phyloP scores from a whole-genome alignment of 2,329 filamentous ascomycete species.

The Aspergillus oerlinghausenensis region DNA sequence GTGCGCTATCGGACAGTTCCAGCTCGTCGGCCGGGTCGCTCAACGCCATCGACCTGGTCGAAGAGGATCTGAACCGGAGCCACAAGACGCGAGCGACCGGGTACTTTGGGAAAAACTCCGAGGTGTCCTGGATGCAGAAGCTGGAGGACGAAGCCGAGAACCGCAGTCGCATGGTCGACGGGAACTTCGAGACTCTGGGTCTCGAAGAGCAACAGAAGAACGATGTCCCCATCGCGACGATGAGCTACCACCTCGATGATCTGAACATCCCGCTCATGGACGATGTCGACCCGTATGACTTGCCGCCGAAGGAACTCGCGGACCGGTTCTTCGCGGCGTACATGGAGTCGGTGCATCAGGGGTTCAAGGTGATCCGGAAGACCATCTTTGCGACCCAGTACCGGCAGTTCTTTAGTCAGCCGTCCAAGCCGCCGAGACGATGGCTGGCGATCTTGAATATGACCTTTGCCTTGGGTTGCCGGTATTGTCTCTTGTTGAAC shows the following conservation, averaged over 20 bases:
- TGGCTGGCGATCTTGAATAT: slow-evolving; percentile 44
- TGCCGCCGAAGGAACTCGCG: slow-evolving; percentile 35
- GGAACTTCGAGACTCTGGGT: neutral
- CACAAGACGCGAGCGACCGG: slow-evolving; percentile 33
- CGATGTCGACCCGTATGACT: slow-evolving; percentile 30
- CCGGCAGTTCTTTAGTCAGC: slow-evolving; percentile 25
- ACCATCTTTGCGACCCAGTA: slow-evolving; percentile 37
- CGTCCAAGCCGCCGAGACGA: slow-evolving; percentile 25
- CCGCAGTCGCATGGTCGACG: slow-evolving; percentile 9
- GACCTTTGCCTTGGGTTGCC: slow-evolving; percentile 43
- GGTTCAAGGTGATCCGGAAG: slow-evolving; percentile 38
- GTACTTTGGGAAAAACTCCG: slow-evolving; percentile 43
- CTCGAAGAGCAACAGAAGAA: slow-evolving; percentile 1
- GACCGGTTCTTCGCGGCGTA: slow-evolving; percentile 37
- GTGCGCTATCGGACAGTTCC: slow-evolving; percentile 6
- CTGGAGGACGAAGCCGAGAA: slow-evolving; percentile 27
- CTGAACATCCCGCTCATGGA: slow-evolving; percentile 31
- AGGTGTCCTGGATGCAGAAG: slow-evolving; percentile 40
- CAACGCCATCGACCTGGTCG: slow-evolving; percentile 37
- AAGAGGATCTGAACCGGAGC: slow-evolving; percentile 39
- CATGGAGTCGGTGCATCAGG: slow-evolving; percentile 36
- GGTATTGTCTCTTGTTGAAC: slow-evolving; percentile 33
- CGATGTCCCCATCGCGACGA: slow-evolving; percentile 20
- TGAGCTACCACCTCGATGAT: slow-evolving; percentile 40
- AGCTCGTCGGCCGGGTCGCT: slow-evolving; percentile 34